Base-by-base conservation (phyloP, 768 basidiomycete genomes). In the Kwoniella pini region DNA sequence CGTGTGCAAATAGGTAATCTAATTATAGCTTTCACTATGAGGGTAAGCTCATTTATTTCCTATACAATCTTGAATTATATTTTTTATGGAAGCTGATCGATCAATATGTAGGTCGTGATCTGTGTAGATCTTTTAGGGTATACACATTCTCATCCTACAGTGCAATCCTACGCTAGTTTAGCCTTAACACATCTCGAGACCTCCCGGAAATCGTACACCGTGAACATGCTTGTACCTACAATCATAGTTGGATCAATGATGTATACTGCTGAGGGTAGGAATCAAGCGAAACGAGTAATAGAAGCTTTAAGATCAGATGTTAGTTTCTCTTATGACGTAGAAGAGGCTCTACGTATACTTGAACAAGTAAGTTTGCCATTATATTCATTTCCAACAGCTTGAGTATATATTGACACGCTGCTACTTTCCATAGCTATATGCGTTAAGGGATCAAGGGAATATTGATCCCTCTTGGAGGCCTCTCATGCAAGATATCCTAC, bases 1-100 rank as follows among this genome's bases (percentile, higher is more conserved):
- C 57, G 63, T 6, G 52, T 64, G 2, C 28, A 59, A 15, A 17
- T 59, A 11, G 63, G 63, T 4, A 64, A 64, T 38, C 28, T 59
- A 15, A 48, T 59, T 5, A 64, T 64, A 22, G 26, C 36, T 9
- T 53, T 58, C 27, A 49, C 44, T 13, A 50, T 63, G 48, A 27
- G 56, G 44, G 62, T 63, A 22, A 51, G 62, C 15, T 15, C 33
- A 36, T 7, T 36, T 15, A 36, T 36, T 36, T 15, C 7, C 33
- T 36, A 36, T 21, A 10, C 30, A 31, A n/a, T 19, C 17, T 31
- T 42, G 12, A 42, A 17, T 6, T 42, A 10, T 36, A 36, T 36
- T 15, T 7, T 36, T 36, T 36, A 7, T 36, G 7, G 33, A 7
- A 7, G 33, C 15, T 36, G 7, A 36, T 7, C 33, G 33, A 7